Evolutionary conservation across 2,329 filamentous ascomycete genomes (phyloP).

Genomic region (Cyanodermella asteris): DNA sequence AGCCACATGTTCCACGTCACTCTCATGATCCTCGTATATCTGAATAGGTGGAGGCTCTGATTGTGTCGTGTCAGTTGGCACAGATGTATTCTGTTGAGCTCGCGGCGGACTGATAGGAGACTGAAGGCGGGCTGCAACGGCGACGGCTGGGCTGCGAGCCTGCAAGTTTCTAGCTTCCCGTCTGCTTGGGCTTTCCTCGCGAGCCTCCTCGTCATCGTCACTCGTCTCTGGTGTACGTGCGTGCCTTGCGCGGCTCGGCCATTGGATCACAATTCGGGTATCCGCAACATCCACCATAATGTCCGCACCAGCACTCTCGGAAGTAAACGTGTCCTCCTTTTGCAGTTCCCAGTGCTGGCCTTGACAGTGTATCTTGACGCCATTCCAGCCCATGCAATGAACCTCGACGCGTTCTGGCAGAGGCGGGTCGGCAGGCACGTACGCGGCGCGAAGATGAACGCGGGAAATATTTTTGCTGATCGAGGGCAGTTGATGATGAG

Average conservation of each 20-base stretch:
- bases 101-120: too few relatives aligned
- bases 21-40: slow-evolving; percentile 61
- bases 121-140: slow-evolving; percentile 45
- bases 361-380: slow-evolving; percentile 77
- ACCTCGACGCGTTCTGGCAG: slow-evolving; percentile 65
- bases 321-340: slow-evolving; percentile 78
- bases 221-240: too few relatives aligned
- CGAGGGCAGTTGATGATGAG: slow-evolving; percentile 85
- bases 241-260: slow-evolving; percentile 52
- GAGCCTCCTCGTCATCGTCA: too few relatives aligned
- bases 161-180: too few relatives aligned
- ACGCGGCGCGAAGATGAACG: slow-evolving; percentile 75
- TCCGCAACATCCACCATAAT: slow-evolving; percentile 94
- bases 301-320: slow-evolving; percentile 66
- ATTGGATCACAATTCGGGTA: slow-evolving; percentile 68
- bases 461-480: slow-evolving; percentile 82
- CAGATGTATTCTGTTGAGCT: too few relatives aligned
- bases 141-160: slow-evolving; percentile 33
- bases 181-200: too few relatives aligned
- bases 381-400: slow-evolving; percentile 88
- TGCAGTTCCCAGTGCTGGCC: slow-evolving; percentile 65
- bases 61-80: too few relatives aligned
- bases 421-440: slow-evolving; percentile 44
- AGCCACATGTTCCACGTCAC: slow-evolving; percentile 7
- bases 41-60: slow-evolving; percentile 33